These are phyloP conservation scores for Ascodesmis nigricans DNA, from an alignment of 495 filamentous ascomycete species.

Conservation along the genomic window DNA sequence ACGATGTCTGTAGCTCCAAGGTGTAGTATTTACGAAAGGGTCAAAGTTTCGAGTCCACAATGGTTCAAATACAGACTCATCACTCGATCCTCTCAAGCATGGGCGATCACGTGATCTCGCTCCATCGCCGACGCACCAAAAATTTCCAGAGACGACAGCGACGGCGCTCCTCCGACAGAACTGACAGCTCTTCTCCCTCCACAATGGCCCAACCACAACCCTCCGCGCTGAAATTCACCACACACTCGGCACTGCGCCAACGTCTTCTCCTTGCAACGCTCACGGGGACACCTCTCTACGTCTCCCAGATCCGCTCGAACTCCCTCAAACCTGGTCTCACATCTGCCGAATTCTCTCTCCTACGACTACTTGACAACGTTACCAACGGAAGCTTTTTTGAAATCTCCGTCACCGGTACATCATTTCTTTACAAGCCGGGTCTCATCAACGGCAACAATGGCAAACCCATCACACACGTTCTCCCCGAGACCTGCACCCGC, in stretches of 20 bases:
- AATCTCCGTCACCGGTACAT: slow-evolving; percentile 86
- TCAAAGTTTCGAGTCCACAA: too few species aligned
- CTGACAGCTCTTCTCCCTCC: too few species aligned
- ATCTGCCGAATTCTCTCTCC: slow-evolving; percentile 80
- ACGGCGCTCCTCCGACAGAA: too few species aligned
- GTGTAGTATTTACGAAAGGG: too few species aligned
- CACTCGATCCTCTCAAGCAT: too few species aligned
- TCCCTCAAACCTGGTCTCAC: slow-evolving; percentile 74
- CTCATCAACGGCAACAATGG: slow-evolving; percentile 53
- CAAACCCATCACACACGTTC: slow-evolving; percentile 53
- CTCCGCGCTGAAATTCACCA: slow-evolving; percentile 52
- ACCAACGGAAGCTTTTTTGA: slow-evolving; percentile 91
- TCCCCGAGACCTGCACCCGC: slow-evolving; percentile 50
- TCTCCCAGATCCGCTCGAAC: slow-evolving; percentile 75
- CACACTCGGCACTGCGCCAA: slow-evolving; percentile 58
- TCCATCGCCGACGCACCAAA: too few species aligned
- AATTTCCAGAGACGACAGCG: too few species aligned
- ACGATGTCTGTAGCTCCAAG: too few species aligned
- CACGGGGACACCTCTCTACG: slow-evolving; percentile 68
- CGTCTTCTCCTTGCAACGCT: slow-evolving; percentile 80
- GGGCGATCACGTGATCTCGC: too few species aligned
- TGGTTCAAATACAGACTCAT: too few species aligned
- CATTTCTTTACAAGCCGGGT: slow-evolving; percentile 72
- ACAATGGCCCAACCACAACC: too few species aligned
- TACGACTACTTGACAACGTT: slow-evolving; percentile 79